A percentile compares a stretch with the other conserved stretches of the same genome.
Evolutionary conservation across 2,329 filamentous ascomycete genomes (phyloP).

Genomic region (Colletotrichum sp.): DNA sequence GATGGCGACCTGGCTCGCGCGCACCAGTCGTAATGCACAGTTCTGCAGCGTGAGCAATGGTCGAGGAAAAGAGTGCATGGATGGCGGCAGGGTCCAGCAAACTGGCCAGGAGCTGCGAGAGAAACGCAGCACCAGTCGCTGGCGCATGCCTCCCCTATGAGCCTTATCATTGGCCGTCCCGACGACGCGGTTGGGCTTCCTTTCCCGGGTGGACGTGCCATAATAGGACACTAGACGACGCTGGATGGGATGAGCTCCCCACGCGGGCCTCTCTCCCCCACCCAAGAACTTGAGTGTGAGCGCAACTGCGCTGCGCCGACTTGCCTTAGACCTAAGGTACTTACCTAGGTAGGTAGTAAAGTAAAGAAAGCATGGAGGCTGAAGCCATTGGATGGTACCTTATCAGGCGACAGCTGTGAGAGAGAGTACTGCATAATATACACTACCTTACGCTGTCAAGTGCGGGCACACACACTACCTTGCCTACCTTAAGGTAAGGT

Average conservation of each 20-base stretch:
- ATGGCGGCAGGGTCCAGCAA: background rate
- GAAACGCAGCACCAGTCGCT: slow-evolving; percentile 8
- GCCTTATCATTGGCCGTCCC: slow-evolving; percentile 3
- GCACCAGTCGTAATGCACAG: background rate
- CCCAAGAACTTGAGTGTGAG: background rate
- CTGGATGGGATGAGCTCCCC: background rate
- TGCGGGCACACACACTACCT: background rate
- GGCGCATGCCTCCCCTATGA: slow-evolving; percentile 4
- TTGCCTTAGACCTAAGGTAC: too few relatives aligned
- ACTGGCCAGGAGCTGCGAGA: background rate
- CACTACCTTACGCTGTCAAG: background rate
- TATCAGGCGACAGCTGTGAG: background rate
- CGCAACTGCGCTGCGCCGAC: too few relatives aligned
- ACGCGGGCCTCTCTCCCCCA: background rate
- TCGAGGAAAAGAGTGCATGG: background rate
- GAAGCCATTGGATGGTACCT: background rate
- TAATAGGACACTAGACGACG: background rate
- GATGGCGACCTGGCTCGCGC: background rate
- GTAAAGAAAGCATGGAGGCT: background rate
- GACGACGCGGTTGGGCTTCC: background rate
- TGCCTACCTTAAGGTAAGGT: too few relatives aligned
- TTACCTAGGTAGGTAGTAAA: background rate
- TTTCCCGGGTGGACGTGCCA: background rate
- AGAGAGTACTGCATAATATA: background rate
- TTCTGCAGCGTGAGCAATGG: background rate